Evolutionary conservation across 2,329 filamentous ascomycete species (phyloP).

Genomic region (Fusarium napiforme): DNA sequence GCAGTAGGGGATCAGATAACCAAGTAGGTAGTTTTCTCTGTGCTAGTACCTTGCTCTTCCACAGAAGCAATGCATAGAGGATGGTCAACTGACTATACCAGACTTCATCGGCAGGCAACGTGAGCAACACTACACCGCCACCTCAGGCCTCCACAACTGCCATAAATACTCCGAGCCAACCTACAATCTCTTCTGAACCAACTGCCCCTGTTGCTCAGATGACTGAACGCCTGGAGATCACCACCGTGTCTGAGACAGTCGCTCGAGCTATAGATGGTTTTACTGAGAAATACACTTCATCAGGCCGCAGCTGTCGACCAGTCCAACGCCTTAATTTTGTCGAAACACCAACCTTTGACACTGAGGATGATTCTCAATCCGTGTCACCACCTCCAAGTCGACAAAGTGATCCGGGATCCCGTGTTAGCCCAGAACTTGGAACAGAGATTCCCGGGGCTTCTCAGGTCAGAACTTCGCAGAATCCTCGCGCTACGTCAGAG

Average conservation of each 20-base stretch:
- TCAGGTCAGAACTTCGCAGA: accelerated
- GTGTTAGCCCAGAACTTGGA: background rate
- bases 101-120: background rate
- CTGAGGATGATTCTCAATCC: background rate
- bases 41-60: no score
- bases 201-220: background rate
- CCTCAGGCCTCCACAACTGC: accelerated
- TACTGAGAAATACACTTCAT: background rate
- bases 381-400: background rate
- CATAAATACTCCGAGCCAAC: accelerated
- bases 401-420: background rate
- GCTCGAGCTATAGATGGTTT: accelerated
- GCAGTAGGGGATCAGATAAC: accelerated
- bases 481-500: accelerated
- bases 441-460: background rate
- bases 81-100: background rate
- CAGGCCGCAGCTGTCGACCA: background rate
- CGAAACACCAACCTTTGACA: background rate
- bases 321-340: background rate
- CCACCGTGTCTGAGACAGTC: accelerated
- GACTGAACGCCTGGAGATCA: background rate
- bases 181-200: accelerated
- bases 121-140: accelerated
- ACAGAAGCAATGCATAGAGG: accelerated
- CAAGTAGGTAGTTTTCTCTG: background rate